Percentiles rank a stretch among this genome's conserved stretches.
phyloP scores from a whole-genome alignment of 2,329 filamentous ascomycete species.

The Diaporthe destruens region DNA sequence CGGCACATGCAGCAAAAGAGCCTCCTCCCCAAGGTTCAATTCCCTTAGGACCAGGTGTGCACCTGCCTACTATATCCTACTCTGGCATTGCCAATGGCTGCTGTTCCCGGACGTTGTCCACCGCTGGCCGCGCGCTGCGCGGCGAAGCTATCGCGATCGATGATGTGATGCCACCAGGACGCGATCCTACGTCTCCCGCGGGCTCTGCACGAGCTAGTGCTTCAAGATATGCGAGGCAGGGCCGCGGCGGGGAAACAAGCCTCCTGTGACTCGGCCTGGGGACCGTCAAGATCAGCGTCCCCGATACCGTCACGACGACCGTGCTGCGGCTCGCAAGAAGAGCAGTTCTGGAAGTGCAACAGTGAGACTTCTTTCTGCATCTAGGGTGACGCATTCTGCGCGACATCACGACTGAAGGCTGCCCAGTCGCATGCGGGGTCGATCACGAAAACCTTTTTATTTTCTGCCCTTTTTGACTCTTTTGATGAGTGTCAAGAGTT shows the following conservation, averaged over 20 bases:
- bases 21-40: background rate
- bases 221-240: conserved; percentile 28
- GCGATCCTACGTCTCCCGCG: conserved; percentile 12
- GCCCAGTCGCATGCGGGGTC: conserved; percentile 7
- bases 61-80: background rate
- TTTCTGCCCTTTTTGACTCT: background rate
- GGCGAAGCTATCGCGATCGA: conserved; percentile 9
- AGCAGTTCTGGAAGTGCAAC: conserved; percentile 20
- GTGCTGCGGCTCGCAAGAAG: background rate
- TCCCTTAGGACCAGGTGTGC: background rate
- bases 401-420: conserved; percentile 6
- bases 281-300: background rate
- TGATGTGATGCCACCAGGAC: conserved; percentile 15
- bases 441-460: conserved; percentile 1
- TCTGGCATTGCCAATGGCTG: background rate
- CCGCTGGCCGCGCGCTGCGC: conserved; percentile 1
- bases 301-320: background rate
- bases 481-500: conserved; percentile 6
- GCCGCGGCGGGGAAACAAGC: conserved; percentile 19
- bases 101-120: background rate
- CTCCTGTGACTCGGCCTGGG: conserved; percentile 18
- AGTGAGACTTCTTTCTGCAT: conserved; percentile 15
- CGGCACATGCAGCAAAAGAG: background rate
- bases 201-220: conserved; percentile 25
- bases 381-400: conserved; percentile 18